Evolutionary conservation across 2,329 filamentous ascomycete species (phyloP).

Genomic region (Trichophyton schoenleinii): DNA sequence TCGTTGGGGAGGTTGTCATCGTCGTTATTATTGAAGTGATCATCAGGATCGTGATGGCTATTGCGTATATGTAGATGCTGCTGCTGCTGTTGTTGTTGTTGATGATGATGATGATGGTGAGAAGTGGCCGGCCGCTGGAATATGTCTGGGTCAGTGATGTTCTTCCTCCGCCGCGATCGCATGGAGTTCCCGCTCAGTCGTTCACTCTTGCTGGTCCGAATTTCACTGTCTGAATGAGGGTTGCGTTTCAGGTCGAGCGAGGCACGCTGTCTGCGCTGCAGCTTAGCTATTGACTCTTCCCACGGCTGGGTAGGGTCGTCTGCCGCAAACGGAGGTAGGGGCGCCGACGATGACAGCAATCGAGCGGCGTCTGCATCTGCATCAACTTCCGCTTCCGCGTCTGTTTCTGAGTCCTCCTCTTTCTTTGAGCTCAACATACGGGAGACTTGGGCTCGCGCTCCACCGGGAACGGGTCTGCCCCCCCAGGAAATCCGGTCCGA

Average conservation of each 20-base stretch:
- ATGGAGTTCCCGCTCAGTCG: conserved; percentile 17
- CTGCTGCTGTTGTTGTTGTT: no score
- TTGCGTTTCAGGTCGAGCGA: background rate
- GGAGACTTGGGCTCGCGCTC: background rate
- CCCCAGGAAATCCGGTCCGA: background rate
- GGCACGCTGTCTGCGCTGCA: background rate
- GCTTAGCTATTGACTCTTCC: conserved; percentile 1
- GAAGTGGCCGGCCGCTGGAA: conserved; percentile 26
- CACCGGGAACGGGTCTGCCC: background rate
- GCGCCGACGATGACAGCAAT: background rate
- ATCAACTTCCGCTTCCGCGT: no score
- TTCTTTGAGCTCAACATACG: background rate
- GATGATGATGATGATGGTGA: conserved; percentile 6
- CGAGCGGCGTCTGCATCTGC: no score
- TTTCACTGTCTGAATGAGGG: background rate
- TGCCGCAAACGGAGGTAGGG: background rate
- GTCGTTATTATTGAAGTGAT: no score
- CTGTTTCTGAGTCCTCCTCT: background rate
- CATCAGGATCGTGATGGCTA: no score
- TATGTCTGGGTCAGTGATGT: conserved; percentile 30
- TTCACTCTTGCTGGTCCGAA: conserved; percentile 22
- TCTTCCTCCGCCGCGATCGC: conserved; percentile 23
- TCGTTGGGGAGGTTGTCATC: no score
- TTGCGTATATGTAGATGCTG: no score
- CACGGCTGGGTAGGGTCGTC: background rate